Conservation (phyloP, 768 basidiomycete species). For the Mycena floridula region DNA sequence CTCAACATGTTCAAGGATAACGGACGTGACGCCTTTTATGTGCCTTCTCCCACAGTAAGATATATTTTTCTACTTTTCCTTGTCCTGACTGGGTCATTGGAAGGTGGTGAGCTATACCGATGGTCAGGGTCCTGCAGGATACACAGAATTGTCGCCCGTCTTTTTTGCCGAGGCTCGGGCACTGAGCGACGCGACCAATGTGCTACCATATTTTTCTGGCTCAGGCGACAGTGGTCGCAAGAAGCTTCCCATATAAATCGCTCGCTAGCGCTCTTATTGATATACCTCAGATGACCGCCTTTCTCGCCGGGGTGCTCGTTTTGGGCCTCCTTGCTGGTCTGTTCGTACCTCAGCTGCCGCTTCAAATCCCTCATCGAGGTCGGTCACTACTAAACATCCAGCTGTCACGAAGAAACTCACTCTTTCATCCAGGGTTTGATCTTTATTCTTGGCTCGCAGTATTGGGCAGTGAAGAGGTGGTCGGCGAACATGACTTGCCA, state of each 20-base stretch:
- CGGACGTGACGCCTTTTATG: slow-evolving; percentile 30
- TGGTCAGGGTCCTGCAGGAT: slow-evolving; percentile 29
- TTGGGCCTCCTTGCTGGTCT: slow-evolving; percentile 26
- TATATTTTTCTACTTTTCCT: background rate
- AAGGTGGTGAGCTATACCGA: slow-evolving; percentile 33
- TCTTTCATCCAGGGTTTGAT: no score
- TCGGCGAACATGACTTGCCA: no score
- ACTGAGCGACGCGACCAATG: slow-evolving; percentile 31
- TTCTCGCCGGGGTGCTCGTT: slow-evolving; percentile 17
- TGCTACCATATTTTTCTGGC: slow-evolving; percentile 37
- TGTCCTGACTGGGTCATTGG: background rate
- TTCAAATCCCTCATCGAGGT: slow-evolving; percentile 23
- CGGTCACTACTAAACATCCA: no score
- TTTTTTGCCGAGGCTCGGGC: slow-evolving; percentile 27
- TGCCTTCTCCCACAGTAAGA: slow-evolving; percentile 34
- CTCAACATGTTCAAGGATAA: slow-evolving; percentile 28
- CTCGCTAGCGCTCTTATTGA: slow-evolving; percentile 20
- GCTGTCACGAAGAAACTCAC: no score
- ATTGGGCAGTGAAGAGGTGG: slow-evolving; percentile 22
- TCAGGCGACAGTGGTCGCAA: slow-evolving; percentile 27
- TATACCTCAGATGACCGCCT: slow-evolving; percentile 16
- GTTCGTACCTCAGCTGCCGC: slow-evolving; percentile 21
- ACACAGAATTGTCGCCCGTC: slow-evolving; percentile 28
- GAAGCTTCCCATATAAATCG: slow-evolving; percentile 25
- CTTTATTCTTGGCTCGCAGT: slow-evolving; percentile 25